A percentile compares a stretch with the other conserved stretches of the same genome.
These are phyloP conservation scores for Aeschynomene evenia DNA, from an alignment of 306 rosid genomes.

Conservation along the genomic window DNA sequence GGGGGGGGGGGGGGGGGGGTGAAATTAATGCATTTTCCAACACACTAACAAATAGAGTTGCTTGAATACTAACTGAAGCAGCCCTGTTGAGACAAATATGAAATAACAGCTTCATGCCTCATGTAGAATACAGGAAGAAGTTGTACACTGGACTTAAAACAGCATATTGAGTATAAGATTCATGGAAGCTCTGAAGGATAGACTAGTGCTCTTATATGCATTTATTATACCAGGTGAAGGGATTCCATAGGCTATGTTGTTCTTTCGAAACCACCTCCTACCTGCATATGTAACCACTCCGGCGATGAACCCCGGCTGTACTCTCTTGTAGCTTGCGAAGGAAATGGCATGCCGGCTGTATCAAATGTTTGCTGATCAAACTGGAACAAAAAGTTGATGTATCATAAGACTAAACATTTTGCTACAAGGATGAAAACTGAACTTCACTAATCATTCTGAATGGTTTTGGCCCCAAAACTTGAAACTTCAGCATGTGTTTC, in stretches of 20 bases:
- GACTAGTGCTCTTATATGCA: slow-evolving; percentile 36
- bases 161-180: slow-evolving; percentile 43
- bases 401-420: slow-evolving; percentile 17
- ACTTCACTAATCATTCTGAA: slow-evolving; percentile 7
- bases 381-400: slow-evolving; percentile 44
- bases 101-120: slow-evolving; percentile 49
- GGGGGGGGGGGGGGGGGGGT: slow-evolving; percentile 43
- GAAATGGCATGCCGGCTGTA: slow-evolving; percentile 52
- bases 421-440: slow-evolving; percentile 16
- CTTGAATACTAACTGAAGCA: slow-evolving; percentile 42
- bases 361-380: slow-evolving; percentile 72
- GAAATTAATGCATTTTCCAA: slow-evolving; percentile 54
- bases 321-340: slow-evolving; percentile 67
- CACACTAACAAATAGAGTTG: slow-evolving; percentile 43
- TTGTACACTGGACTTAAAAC: slow-evolving; percentile 39
- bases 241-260: slow-evolving; percentile 48
- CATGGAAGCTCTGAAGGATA: slow-evolving; percentile 30
- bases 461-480: not conserved
- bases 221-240: slow-evolving; percentile 48
- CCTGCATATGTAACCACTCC: slow-evolving; percentile 95
- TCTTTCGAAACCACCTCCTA: slow-evolving; percentile 83
- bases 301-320: slow-evolving; percentile 78
- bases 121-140: slow-evolving; percentile 39
- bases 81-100: slow-evolving; percentile 29
- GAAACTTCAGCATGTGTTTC: not conserved